phyloP scores from a whole-genome alignment of 768 basidiomycete species.

The Steccherinum ochraceum region DNA sequence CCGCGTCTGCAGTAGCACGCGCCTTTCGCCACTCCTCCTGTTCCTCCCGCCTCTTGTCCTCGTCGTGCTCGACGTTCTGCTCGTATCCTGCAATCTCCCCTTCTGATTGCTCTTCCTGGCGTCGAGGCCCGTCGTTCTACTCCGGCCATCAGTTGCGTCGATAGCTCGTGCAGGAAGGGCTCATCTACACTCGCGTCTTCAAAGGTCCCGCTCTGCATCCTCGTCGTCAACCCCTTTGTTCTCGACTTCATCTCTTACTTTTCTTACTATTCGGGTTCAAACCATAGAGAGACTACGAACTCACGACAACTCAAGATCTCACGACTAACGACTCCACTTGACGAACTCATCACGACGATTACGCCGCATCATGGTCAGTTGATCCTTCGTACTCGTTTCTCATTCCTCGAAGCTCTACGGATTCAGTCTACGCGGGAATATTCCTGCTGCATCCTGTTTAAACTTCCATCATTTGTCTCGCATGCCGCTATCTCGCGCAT shows the following conservation, averaged over 20 bases:
- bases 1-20: constrained; percentile 1
- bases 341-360: background rate
- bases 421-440: background rate
- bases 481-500: background rate
- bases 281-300: too few relatives aligned
- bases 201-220: background rate
- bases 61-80: background rate
- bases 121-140: background rate
- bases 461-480: background rate
- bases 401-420: background rate
- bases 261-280: background rate
- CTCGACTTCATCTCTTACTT: background rate
- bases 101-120: background rate
- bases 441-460: background rate
- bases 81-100: background rate
- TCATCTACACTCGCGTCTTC: background rate
- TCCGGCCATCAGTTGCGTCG: background rate
- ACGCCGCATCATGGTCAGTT: background rate
- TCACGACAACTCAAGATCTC: background rate
- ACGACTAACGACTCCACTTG: background rate
- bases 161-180: background rate
- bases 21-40: background rate
- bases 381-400: background rate
- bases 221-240: background rate
- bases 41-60: background rate